Evolutionary conservation across 208 protist species (phyloP).

Genomic region (Leishmania arabica): DNA sequence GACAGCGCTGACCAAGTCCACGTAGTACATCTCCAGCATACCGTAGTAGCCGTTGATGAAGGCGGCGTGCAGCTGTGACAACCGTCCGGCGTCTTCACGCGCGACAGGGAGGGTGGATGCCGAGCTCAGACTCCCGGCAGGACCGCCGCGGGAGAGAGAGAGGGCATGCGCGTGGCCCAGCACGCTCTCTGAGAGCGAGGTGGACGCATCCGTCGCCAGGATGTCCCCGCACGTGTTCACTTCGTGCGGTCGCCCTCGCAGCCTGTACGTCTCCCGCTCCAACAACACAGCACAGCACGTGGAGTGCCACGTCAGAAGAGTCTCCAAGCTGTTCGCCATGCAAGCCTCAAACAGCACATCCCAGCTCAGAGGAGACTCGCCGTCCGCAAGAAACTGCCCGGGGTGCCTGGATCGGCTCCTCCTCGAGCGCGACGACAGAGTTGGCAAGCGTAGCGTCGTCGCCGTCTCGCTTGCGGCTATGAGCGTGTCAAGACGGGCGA

Average conservation of each 20-base stretch:
- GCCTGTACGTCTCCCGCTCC: conserved; percentile 16
- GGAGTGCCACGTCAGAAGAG: conserved; percentile 35
- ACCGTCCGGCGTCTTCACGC: not conserved
- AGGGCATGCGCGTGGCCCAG: not conserved
- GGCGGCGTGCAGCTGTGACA: conserved; percentile 21
- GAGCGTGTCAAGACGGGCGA: conserved; percentile 19
- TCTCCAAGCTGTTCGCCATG: conserved; percentile 11
- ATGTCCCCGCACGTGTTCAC: not conserved
- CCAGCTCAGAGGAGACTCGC: conserved; percentile 15
- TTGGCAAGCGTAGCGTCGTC: not conserved
- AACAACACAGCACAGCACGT: conserved; percentile 30
- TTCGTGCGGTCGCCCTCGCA: conserved; percentile 1
- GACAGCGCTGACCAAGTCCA: conserved; percentile 60
- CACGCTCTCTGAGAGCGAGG: not conserved
- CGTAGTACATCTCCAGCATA: conserved; percentile 63
- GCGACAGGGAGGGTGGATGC: conserved; percentile 14
- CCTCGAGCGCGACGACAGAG: not conserved
- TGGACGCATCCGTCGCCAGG: not conserved
- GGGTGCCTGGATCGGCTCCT: conserved; percentile 2
- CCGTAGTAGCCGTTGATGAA: conserved; percentile 42
- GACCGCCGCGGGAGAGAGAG: not conserved
- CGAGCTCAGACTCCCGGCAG: conserved; percentile 9
- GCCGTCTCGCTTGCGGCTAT: conserved; percentile 12
- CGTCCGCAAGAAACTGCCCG: not conserved
- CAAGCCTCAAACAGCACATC: conserved; percentile 13